These are phyloP conservation scores for Candida broadrunensis DNA, from an alignment of 805 yeast genomes.

Conservation along the genomic window DNA sequence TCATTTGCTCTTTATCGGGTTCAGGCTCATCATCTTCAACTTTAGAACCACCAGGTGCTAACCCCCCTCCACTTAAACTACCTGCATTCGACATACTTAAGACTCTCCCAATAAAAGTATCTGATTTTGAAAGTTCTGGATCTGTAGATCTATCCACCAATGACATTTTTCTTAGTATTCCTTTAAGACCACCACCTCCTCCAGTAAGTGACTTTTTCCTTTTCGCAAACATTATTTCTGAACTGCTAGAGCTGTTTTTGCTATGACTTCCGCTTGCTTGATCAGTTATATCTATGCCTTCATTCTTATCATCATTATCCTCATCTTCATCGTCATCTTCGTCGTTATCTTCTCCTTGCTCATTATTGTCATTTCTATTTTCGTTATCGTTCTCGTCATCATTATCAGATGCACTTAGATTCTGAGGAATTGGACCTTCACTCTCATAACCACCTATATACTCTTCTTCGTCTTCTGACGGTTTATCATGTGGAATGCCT, in stretches of 20 bases:
- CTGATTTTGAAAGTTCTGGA: constrained; percentile 23
- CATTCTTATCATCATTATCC: constrained; percentile 10
- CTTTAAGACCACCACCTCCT: constrained; percentile 15
- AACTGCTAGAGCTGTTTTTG: not conserved
- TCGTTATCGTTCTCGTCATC: too few relatives aligned
- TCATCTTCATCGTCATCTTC: constrained; percentile 4
- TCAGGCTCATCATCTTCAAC: constrained; percentile 20
- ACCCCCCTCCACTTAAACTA: constrained; percentile 37
- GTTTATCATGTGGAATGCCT: constrained; percentile 1
- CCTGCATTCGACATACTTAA: constrained; percentile 21
- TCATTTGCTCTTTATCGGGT: constrained; percentile 36
- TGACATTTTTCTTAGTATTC: constrained; percentile 35
- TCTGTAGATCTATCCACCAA: constrained; percentile 26
- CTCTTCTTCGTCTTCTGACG: constrained; percentile 5
- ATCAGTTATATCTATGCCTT: constrained; percentile 2
- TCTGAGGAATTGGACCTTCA: not conserved
- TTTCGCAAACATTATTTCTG: not conserved
- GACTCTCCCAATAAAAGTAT: constrained; percentile 38
- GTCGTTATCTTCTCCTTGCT: not conserved
- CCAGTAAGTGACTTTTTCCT: constrained; percentile 2
- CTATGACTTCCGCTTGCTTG: not conserved
- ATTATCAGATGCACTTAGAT: constrained; percentile 2
- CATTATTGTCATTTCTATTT: too few relatives aligned
- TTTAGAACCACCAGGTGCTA: constrained; percentile 38
- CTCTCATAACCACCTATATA: not conserved